Percentiles rank a stretch among this genome's conserved stretches.
Conservation (phyloP, 2,329 filamentous ascomycete species). For the Aspergillus melleus region DNA sequence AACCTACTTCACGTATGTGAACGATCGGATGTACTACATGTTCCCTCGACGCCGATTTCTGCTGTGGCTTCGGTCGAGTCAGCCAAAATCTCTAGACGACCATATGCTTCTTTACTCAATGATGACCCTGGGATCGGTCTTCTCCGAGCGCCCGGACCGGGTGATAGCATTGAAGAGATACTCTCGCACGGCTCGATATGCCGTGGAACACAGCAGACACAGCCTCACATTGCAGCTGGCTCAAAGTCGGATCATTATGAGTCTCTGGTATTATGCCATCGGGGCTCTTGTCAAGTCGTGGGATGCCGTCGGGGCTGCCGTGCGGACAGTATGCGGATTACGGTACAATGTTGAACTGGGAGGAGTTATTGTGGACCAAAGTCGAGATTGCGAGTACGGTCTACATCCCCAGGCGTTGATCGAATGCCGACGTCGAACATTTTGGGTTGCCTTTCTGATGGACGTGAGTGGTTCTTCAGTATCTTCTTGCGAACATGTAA, state of each 20-base stretch:
- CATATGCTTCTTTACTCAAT: conserved; percentile 62
- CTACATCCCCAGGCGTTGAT: conserved; percentile 59
- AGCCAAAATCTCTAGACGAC: conserved; percentile 55
- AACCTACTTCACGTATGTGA: conserved; percentile 59
- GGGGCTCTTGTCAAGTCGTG: conserved; percentile 61
- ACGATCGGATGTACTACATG: conserved; percentile 56
- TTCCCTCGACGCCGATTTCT: conserved; percentile 57
- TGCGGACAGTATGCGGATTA: conserved; percentile 60
- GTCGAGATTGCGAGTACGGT: conserved; percentile 55
- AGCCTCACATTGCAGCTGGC: conserved; percentile 63
- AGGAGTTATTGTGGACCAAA: conserved; percentile 48
- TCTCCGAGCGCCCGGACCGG: conserved; percentile 50
- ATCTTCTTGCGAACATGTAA: conserved; percentile 10
- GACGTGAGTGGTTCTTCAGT: conserved; percentile 52
- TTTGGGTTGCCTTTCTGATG: conserved; percentile 70
- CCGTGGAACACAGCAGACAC: conserved; percentile 53
- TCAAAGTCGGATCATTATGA: conserved; percentile 66
- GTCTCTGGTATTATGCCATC: conserved; percentile 64
- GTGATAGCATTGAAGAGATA: conserved; percentile 50
- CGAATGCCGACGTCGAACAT: conserved; percentile 68
- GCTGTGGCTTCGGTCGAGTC: conserved; percentile 52
- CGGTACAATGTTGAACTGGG: conserved; percentile 64
- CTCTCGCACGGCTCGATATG: conserved; percentile 58
- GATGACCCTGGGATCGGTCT: conserved; percentile 58
- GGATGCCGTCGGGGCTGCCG: conserved; percentile 64